These are phyloP conservation scores for Chondrostereum purpureum DNA, from an alignment of 1,284 basidiomycete genomes.

Conservation along the genomic window DNA sequence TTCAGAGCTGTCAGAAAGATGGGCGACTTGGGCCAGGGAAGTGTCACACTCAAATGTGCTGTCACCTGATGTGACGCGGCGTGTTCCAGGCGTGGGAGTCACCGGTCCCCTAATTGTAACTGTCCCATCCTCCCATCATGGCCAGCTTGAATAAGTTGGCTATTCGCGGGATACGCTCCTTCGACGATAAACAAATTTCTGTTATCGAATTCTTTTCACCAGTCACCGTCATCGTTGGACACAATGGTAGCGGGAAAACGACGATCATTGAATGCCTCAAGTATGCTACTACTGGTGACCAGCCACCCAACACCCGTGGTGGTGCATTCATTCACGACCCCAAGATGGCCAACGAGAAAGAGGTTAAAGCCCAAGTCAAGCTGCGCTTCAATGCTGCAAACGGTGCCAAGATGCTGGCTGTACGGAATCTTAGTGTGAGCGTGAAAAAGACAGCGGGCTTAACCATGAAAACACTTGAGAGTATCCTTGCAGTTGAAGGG, in stretches of 20 bases:
- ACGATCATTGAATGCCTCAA: constrained; percentile 99
- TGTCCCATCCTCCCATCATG: too few species aligned
- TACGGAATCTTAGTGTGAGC: constrained; percentile 89
- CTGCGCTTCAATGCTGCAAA: constrained; percentile 90
- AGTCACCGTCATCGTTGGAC: constrained; percentile 97
- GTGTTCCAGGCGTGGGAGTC: too few species aligned
- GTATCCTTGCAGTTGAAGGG: constrained; percentile 76
- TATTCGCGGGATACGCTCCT: constrained; percentile 83
- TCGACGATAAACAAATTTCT: constrained; percentile 90
- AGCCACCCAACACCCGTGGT: constrained; percentile 96
- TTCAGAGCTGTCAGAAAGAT: too few species aligned
- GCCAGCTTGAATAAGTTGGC: constrained; percentile 84
- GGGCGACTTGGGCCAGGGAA: too few species aligned
- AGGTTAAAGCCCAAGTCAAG: constrained; percentile 98
- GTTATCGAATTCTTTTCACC: constrained; percentile 98
- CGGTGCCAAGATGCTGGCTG: constrained; percentile 84
- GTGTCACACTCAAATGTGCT: too few species aligned
- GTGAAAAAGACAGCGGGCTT: constrained; percentile 83
- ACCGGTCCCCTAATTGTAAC: too few species aligned
- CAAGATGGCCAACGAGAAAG: constrained; percentile 97
- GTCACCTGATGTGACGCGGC: too few species aligned
- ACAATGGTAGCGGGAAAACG: constrained; percentile 98
- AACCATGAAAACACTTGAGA: constrained; percentile 98
- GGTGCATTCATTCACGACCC: constrained; percentile 98
- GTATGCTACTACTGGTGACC: constrained; percentile 96